Conservation (phyloP, 2,329 filamentous ascomycete species). For the Cercospora sesami region DNA sequence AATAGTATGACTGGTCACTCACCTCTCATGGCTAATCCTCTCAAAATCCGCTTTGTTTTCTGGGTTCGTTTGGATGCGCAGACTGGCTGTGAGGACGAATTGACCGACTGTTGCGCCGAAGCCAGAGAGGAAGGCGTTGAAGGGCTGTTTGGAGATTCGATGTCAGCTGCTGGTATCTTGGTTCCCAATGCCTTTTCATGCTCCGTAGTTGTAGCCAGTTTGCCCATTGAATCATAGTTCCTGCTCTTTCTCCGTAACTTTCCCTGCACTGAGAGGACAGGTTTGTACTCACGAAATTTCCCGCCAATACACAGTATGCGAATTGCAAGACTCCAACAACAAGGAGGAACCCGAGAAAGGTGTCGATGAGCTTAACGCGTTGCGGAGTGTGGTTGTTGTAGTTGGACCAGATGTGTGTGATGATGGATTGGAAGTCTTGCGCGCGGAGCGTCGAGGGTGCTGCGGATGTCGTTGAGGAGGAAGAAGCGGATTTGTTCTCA, state of each 20-base stretch:
- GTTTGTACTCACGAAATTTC: slow-evolving; percentile 78
- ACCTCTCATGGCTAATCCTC: slow-evolving; percentile 77
- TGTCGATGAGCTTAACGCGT: slow-evolving; percentile 86
- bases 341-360: slow-evolving; percentile 85
- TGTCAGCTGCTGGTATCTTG: background rate
- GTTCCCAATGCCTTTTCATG: background rate
- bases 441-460: slow-evolving; percentile 12
- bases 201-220: background rate
- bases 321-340: slow-evolving; percentile 89
- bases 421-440: slow-evolving; percentile 57
- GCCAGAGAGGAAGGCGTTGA: slow-evolving; percentile 96
- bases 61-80: slow-evolving; percentile 89
- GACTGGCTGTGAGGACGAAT: slow-evolving; percentile 87
- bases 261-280: background rate
- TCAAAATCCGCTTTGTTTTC: slow-evolving; percentile 78
- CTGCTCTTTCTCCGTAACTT: background rate
- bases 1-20: slow-evolving; percentile 31
- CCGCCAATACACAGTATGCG: slow-evolving; percentile 83
- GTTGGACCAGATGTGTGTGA: slow-evolving; percentile 69
- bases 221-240: background rate
- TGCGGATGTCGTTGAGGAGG: slow-evolving; percentile 27
- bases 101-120: slow-evolving; percentile 94
- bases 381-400: slow-evolving; percentile 82
- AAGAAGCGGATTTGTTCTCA: slow-evolving; percentile 26
- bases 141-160: slow-evolving; percentile 62